Evolutionary conservation across 2,329 filamentous ascomycete genomes (phyloP), one percentile per base, ranked within the genome.

Genomic region (Dactylellina haptotyla): DNA sequence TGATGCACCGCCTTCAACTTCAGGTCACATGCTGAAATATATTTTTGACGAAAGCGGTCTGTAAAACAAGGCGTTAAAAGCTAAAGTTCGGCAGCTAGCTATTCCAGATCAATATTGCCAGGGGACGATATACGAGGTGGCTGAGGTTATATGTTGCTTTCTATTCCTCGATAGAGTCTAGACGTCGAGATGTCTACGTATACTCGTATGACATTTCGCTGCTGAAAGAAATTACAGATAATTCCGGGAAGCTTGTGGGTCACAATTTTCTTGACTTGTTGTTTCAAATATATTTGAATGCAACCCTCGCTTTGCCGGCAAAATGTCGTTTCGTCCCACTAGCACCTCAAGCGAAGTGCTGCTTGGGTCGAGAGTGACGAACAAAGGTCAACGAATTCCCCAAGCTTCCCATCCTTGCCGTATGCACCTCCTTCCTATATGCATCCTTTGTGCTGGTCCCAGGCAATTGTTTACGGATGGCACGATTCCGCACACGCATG

Each of bases 291-390:
- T 41, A 72, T 54, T 53, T 45, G 28, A 72, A 65, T 72, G 67
- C 67, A 72, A 72, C 67, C 67, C 37, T 72, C 67, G 67, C 67
- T 72, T 72, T 72, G 10, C 59, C 45, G 53, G 67, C 28, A 69
- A 65, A 72, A 72, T 26, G 50, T 72, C 61, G 54, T 65, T 58
- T 61, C 59, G 61, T 72, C 59, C 67, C 67, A 72, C 59, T 32
- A 34, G 48, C 50, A 41, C 46, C 50, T 41, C 67, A 72, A 72
- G 67, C 67, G 67, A 72, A 65, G 30, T 14, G 14, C 26, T 20
- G 10, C 51, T 26, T 51, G 34, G 66, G 41, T 39, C 28, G 14
- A 43, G 16, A 39, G 39, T 20, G 45, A 25, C 30, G 51, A 64
- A 23, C 32, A 34, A 34, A 34, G 6, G 14, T 34, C 32, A 34